Base-by-base conservation (phyloP, 1,284 basidiomycete genomes). In the Rugosomyces carneus region DNA sequence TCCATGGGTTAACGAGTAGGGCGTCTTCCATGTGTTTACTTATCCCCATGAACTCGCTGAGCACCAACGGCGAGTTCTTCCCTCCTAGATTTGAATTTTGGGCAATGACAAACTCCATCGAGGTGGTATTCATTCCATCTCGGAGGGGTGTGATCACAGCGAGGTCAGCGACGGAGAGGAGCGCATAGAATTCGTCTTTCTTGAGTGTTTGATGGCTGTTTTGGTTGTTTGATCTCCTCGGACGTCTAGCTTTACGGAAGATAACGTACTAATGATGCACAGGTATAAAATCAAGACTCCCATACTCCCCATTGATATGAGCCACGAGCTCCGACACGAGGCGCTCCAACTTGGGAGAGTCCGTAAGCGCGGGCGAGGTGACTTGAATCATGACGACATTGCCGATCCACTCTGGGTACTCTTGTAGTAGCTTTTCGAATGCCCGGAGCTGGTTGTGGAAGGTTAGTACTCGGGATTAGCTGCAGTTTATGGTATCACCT, bases 51-150 rank as follows among this genome's bases (percentile, higher is more conserved):
- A 99, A 99, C 68, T 99, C 95, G 60, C 89, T 93, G 37, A 99
- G 72, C 47, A 99, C 89, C 45, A 95, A 79, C 0, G 89, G 93
- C 45, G 86, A 90, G 67, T 83, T 84, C 62, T 83, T 81, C 39
- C 81, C 88, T 54, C 2, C 26, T 19, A 15, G 40, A 40, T 2
- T 38, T 19, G 26, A 37, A 20, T 49, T 44, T 68, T 99, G 95
- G 45, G 93, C 93, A 51, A 98, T 86, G 39, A 96, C 89, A 67
- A 91, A 98, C 69, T 98, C 95, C 94, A 98, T 98, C 40, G 82
- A 86, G 0, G 93, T 98, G 7, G 96, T 98, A 75, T 99, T 98
- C 95, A 99, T 98, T 7, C 95, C 95, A 61, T 99, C 95, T 23
- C 95, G 83, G 5, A 98, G 78, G 0, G 93, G 93, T 0, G 95